Conservation (phyloP, 805 yeast genomes). For the Hanseniaspora clermontiae region DNA sequence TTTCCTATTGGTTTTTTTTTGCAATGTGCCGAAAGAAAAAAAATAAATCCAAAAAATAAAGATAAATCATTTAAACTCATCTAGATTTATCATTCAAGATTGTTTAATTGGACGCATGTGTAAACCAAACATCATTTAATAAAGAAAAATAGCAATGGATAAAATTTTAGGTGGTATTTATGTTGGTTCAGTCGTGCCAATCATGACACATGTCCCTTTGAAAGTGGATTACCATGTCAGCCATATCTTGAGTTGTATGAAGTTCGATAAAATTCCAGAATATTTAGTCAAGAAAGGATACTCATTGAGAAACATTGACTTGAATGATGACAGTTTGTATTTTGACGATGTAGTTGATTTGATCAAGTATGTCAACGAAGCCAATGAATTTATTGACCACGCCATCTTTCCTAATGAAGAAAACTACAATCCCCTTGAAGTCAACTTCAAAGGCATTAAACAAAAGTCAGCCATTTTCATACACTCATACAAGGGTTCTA, state of each 20-base stretch:
- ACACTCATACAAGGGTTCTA: slow-evolving; percentile 86
- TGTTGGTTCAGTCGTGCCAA: slow-evolving; percentile 60
- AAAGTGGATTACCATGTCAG: slow-evolving; percentile 44
- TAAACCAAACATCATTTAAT: too few relatives aligned
- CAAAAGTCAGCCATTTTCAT: slow-evolving; percentile 38
- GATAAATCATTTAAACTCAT: too few relatives aligned
- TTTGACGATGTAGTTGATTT: slow-evolving; percentile 49
- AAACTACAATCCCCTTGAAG: slow-evolving; percentile 24
- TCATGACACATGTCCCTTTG: slow-evolving; percentile 42
- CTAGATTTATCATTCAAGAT: too few relatives aligned
- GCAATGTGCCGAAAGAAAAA: too few relatives aligned
- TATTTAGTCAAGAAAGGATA: slow-evolving; percentile 36
- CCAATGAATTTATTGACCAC: slow-evolving; percentile 52
- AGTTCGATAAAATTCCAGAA: slow-evolving; percentile 46
- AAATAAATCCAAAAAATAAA: too few relatives aligned
- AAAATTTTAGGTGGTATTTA: slow-evolving; percentile 72
- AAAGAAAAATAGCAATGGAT: slow-evolving; percentile 19
- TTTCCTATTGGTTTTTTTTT: too few relatives aligned
- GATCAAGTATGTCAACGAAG: slow-evolving; percentile 44
- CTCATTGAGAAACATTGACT: slow-evolving; percentile 44
- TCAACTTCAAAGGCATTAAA: slow-evolving; percentile 24
- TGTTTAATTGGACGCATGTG: too few relatives aligned
- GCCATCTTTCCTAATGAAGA: slow-evolving; percentile 41
- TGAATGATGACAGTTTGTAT: slow-evolving; percentile 41
- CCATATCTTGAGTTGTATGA: slow-evolving; percentile 58